Conservation (phyloP, 2,329 filamentous ascomycete species). For the Parastagonospora nodorum region DNA sequence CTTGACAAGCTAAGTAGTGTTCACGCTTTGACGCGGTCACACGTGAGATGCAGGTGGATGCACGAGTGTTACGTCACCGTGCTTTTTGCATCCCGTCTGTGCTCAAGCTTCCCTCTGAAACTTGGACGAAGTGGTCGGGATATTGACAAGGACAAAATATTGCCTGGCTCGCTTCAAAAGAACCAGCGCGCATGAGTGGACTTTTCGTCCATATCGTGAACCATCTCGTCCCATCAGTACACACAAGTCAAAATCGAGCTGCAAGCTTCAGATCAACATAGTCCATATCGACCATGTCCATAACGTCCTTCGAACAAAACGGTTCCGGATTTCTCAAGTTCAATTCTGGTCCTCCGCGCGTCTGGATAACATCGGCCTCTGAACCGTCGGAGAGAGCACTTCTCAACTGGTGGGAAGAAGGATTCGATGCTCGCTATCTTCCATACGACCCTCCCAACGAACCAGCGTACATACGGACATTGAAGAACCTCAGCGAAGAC, state of each 20-base stretch:
- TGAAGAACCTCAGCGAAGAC: slow-evolving; percentile 46
- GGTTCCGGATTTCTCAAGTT: slow-evolving; percentile 44
- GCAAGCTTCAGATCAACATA: background rate
- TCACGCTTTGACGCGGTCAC: background rate
- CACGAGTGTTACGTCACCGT: slow-evolving; percentile 2
- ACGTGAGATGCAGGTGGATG: background rate
- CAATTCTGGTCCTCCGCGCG: slow-evolving; percentile 42
- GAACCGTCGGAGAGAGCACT: slow-evolving; percentile 46
- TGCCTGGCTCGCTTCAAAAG: slow-evolving; percentile 4
- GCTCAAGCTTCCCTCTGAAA: slow-evolving; percentile 11
- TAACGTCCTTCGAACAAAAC: slow-evolving; percentile 29
- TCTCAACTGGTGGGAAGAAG: slow-evolving; percentile 49
- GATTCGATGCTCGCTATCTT: slow-evolving; percentile 49
- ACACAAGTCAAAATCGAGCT: too few relatives aligned
- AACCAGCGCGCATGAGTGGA: background rate
- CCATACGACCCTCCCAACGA: slow-evolving; percentile 33
- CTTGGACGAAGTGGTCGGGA: slow-evolving; percentile 17
- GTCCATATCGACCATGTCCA: slow-evolving; percentile 26
- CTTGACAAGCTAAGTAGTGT: too few relatives aligned
- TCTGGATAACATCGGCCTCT: slow-evolving; percentile 48
- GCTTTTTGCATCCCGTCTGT: slow-evolving; percentile 1
- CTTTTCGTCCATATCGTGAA: too few relatives aligned
- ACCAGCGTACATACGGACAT: slow-evolving; percentile 36
- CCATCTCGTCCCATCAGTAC: too few relatives aligned
- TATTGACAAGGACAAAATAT: slow-evolving; percentile 15